Evolutionary conservation across 768 basidiomycete genomes (phyloP).

Genomic region (Tulasnella sp.): DNA sequence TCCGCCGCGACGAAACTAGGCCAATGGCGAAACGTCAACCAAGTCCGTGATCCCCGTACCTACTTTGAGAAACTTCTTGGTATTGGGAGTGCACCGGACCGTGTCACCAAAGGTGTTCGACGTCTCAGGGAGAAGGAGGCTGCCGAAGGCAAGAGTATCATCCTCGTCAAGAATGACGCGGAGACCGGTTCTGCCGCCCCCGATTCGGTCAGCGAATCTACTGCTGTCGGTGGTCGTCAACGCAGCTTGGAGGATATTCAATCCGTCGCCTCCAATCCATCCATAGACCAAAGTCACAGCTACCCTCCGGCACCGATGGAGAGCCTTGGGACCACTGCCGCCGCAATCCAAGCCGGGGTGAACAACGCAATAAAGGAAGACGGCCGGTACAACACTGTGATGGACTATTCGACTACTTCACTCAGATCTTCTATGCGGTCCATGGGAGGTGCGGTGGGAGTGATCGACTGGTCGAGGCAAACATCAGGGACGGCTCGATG

Average conservation of each 20-base stretch:
- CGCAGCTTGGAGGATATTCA: conserved; percentile 51
- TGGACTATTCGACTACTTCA: conserved; percentile 5
- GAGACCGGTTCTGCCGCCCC: neutral
- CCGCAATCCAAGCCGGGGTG: conserved; percentile 14
- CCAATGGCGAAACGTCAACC: conserved; percentile 85
- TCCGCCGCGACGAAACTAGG: conserved; percentile 83
- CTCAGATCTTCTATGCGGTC: conserved; percentile 24
- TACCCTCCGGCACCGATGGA: conserved; percentile 40
- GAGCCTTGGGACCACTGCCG: conserved; percentile 1
- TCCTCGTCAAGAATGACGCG: conserved; percentile 36
- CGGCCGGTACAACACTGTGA: neutral
- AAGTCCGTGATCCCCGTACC: conserved; percentile 58
- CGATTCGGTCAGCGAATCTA: conserved; percentile 4
- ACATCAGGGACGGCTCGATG: conserved; percentile 63
- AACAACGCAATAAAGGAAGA: conserved; percentile 1
- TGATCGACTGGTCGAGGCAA: conserved; percentile 67
- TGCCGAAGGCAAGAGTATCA: conserved; percentile 46
- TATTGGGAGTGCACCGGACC: conserved; percentile 50
- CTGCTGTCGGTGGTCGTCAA: conserved; percentile 19
- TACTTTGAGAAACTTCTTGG: conserved; percentile 67
- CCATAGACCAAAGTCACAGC: conserved; percentile 29
- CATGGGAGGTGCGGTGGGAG: conserved; percentile 46
- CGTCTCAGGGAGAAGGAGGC: conserved; percentile 76
- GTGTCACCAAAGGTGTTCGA: conserved; percentile 71
- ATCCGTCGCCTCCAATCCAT: conserved; percentile 39